Conservation (phyloP, 352 stramenopile species). For the Pythium phragmitis region DNA sequence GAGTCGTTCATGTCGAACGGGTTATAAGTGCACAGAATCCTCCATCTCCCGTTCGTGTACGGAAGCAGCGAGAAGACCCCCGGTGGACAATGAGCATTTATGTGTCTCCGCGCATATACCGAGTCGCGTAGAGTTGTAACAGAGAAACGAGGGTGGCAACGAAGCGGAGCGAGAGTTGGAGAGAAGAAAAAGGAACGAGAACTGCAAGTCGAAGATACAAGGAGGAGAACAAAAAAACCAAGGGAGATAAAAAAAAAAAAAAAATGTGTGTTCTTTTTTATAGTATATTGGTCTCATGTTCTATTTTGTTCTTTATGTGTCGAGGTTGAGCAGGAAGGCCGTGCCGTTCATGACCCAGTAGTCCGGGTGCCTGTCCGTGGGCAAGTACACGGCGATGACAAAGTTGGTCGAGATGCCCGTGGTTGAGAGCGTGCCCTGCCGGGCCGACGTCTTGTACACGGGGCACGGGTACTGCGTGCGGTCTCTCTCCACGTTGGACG, state of each 20-base stretch:
- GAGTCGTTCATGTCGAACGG: slow-evolving; percentile 66
- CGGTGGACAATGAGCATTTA: not conserved
- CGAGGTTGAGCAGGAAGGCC: slow-evolving; percentile 92
- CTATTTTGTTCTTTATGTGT: slow-evolving; percentile 37
- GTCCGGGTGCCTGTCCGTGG: slow-evolving; percentile 75
- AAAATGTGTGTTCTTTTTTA: slow-evolving; percentile 11
- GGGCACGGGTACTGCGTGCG: slow-evolving; percentile 86
- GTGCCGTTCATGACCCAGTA: slow-evolving; percentile 93
- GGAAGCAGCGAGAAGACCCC: not conserved
- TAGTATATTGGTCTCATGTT: not conserved
- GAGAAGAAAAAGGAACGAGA: not conserved
- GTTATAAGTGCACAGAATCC: slow-evolving; percentile 24
- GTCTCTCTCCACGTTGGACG: slow-evolving; percentile 65
- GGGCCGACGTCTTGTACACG: slow-evolving; percentile 94
- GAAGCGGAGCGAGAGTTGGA: not conserved
- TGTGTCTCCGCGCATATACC: not conserved
- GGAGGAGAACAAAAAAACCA: not conserved
- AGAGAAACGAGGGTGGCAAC: not conserved
- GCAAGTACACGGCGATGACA: slow-evolving; percentile 92
- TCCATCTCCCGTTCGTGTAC: not conserved
- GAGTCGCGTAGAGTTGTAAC: slow-evolving; percentile 14
- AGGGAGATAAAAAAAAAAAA: slow-evolving; percentile 9
- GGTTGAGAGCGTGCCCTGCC: slow-evolving; percentile 94
- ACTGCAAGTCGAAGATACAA: slow-evolving; percentile 8
- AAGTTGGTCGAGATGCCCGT: slow-evolving; percentile 98